Percentiles rank a stretch among this genome's conserved stretches.
Conservation (phyloP, 306 rosid species). For the Corylus heterophylla region DNA sequence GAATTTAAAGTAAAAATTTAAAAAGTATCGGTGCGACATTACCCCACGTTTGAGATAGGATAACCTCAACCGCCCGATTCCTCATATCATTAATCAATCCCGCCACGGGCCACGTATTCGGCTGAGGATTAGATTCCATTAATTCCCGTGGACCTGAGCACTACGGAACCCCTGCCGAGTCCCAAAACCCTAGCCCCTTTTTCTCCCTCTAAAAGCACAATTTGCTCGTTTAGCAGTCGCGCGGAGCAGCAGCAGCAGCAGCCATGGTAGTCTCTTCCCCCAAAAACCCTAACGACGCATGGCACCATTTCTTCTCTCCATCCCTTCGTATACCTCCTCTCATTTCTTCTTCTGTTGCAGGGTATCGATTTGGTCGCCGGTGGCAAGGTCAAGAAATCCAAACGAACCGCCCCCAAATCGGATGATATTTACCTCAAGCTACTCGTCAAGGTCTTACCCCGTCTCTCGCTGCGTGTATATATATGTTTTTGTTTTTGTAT, state of each 20-base stretch:
- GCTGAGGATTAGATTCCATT: not conserved
- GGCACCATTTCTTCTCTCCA: not conserved
- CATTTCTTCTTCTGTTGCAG: constrained; percentile 27
- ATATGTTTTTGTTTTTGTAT: not conserved
- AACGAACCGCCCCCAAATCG: constrained; percentile 69
- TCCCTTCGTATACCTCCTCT: not conserved
- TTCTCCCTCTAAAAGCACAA: not conserved
- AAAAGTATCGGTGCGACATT: no score
- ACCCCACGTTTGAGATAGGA: no score
- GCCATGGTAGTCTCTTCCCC: constrained; percentile 39
- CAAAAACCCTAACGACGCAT: not conserved
- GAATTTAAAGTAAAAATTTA: no score
- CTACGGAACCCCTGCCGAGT: not conserved
- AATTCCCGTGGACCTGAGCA: not conserved
- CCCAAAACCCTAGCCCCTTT: constrained; percentile 43
- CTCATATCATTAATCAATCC: not conserved
- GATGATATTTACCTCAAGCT: constrained; percentile 78
- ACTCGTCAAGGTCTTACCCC: constrained; percentile 54
- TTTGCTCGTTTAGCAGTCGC: not conserved
- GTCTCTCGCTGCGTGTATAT: not conserved
- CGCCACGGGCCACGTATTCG: not conserved
- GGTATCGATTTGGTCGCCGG: constrained; percentile 86
- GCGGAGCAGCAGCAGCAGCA: constrained; percentile 24
- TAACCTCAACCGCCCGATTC: not conserved
- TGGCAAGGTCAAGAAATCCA: constrained; percentile 77